phyloP scores from a whole-genome alignment of 2,329 filamentous ascomycete genomes.

The Claviceps sp. region DNA sequence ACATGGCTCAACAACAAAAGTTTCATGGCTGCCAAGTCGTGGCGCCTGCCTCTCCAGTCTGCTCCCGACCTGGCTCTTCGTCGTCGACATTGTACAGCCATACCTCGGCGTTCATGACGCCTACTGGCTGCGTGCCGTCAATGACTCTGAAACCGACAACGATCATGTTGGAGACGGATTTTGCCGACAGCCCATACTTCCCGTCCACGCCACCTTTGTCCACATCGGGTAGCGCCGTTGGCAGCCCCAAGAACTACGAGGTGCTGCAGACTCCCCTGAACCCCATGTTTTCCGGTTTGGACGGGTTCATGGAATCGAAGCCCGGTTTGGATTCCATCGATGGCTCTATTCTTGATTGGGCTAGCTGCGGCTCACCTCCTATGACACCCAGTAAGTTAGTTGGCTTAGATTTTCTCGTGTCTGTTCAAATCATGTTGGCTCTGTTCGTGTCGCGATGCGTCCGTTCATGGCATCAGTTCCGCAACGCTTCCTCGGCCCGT shows the following conservation, averaged over 20 bases:
- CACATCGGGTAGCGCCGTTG: conserved; percentile 68
- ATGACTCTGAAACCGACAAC: conserved; percentile 40
- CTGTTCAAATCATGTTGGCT: neutral
- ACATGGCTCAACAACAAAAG: conserved; percentile 6
- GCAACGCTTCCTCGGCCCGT: neutral
- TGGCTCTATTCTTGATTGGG: conserved; percentile 65
- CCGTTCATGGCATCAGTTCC: neutral
- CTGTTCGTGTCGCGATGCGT: neutral
- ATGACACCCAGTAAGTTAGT: conserved; percentile 82
- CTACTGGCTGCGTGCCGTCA: conserved; percentile 61
- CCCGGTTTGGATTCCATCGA: conserved; percentile 60
- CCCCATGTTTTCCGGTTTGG: conserved; percentile 61
- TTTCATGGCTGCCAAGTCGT: conserved; percentile 37
- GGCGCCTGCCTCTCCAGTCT: conserved; percentile 44
- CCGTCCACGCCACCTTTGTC: conserved; percentile 82
- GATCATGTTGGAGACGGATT: conserved; percentile 68
- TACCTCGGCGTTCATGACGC: conserved; percentile 53
- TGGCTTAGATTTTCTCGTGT: neutral
- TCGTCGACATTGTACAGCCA: conserved; percentile 42
- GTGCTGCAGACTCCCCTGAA: conserved; percentile 73
- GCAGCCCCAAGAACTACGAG: conserved; percentile 70
- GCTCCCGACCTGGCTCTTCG: conserved; percentile 52
- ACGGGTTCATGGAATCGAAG: conserved; percentile 52
- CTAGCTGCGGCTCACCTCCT: conserved; percentile 64
- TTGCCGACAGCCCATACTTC: conserved; percentile 56